Percentiles rank a stretch among this genome's conserved stretches.
Conservation (phyloP, 352 stramenopile species). For the Phytophthora crassamura region DNA sequence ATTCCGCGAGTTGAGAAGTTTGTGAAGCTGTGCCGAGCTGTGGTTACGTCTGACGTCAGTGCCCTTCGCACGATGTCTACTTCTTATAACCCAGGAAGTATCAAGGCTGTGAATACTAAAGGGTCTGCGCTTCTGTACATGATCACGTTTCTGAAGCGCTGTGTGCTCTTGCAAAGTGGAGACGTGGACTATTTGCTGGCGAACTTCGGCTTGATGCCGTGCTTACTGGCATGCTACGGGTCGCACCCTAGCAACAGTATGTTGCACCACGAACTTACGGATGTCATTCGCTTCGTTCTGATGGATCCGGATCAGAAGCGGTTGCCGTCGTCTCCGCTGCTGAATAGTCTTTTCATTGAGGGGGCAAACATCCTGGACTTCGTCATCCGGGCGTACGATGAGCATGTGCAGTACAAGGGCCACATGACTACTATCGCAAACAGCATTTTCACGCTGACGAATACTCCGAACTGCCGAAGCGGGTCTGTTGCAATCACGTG, state of each 20-base stretch:
- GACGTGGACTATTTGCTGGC: conserved; percentile 72
- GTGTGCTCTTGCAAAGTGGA: conserved; percentile 83
- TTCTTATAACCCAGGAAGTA: conserved; percentile 42
- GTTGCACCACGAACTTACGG: conserved; percentile 85
- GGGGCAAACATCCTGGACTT: conserved; percentile 81
- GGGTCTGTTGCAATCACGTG: conserved; percentile 62
- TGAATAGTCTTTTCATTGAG: conserved; percentile 83
- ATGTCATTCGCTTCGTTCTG: conserved; percentile 87
- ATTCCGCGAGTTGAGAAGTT: conserved; percentile 82
- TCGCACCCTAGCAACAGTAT: conserved; percentile 85
- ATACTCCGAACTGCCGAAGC: conserved; percentile 76
- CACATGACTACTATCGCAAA: conserved; percentile 91
- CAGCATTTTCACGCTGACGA: conserved; percentile 89
- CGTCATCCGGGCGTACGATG: conserved; percentile 79
- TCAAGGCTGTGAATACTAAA: conserved; percentile 62
- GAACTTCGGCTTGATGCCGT: conserved; percentile 83
- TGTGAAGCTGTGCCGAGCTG: conserved; percentile 71
- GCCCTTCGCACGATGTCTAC: conserved; percentile 53
- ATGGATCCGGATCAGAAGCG: conserved; percentile 88
- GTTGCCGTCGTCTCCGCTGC: conserved; percentile 72
- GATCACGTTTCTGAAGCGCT: conserved; percentile 87
- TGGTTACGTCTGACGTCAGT: conserved; percentile 64
- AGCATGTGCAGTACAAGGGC: conserved; percentile 86
- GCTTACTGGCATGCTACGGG: conserved; percentile 78
- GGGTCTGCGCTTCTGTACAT: conserved; percentile 78